Evolutionary conservation across 2,329 filamentous ascomycete species (phyloP), one percentile per base, ranked within the genome.

Genomic region (Penicillium sp.): DNA sequence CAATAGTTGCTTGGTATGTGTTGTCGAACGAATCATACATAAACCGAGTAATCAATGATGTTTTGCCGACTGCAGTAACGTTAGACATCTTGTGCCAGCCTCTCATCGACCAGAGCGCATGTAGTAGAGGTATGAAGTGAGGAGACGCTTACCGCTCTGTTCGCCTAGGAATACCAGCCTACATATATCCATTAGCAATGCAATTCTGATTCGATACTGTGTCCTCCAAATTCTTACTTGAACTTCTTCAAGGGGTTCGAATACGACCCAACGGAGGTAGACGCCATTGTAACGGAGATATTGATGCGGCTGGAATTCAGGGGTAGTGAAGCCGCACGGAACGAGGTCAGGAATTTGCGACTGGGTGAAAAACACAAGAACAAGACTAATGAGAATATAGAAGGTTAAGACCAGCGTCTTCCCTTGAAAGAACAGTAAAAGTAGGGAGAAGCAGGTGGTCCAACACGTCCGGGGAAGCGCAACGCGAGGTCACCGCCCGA

Each of bases 11-110:
- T 74, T 98, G 93, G 76, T 98, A 98, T 79, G 91, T 97, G 75
- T 95, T 96, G 78, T 98, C 93, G 77, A 98, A 98, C 42, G 93
- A 97, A 74, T 98, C 93, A 79, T 98, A 98, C 93, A 98, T 98
- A 78, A 98, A 98, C 58, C 93, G 85, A 59, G 93, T 98, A 70
- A 98, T 98, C 63, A 98, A 76, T 55, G 93, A 98, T 29, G 93
- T 98, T 77, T 98, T 98, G 69, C 93, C 93, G 64, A 98, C 93
- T 97, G 69, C 54, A 50, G 33, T 17, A 41, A 48, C 33, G 48
- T 64, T 53, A 64, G 58, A 53, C 21, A 34, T 34, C 33, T 26
- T 32, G 15, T 50, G 22, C 12, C 22, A 4, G 26, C n/a, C 37
- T 39, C 35, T 48, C 19, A 21, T 34, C 26, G 37, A 41, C 38